These are phyloP conservation scores for Brassica juncea DNA, from an alignment of 345 rosid genomes.

Conservation along the genomic window DNA sequence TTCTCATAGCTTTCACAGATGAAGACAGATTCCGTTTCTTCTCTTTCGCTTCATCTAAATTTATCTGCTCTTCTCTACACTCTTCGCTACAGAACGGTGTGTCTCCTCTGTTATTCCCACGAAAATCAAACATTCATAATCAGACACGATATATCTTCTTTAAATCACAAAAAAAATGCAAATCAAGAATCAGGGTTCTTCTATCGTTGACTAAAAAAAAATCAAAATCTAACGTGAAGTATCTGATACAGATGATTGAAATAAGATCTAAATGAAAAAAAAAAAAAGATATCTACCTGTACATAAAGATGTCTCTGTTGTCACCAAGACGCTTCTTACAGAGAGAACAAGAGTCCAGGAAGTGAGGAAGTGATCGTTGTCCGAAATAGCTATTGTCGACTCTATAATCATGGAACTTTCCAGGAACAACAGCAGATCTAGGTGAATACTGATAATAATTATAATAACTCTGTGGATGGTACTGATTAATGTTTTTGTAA, in stretches of 20 bases:
- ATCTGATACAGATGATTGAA: not conserved
- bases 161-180: not conserved
- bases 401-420: constrained; percentile 56
- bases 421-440: constrained; percentile 37
- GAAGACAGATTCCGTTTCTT: constrained; percentile 62
- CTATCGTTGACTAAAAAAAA: not conserved
- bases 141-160: constrained; percentile 1
- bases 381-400: constrained; percentile 37
- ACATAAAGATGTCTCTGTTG: constrained; percentile 83
- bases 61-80: constrained; percentile 81
- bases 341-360: constrained; percentile 66
- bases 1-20: constrained; percentile 63
- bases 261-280: not conserved
- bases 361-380: constrained; percentile 49
- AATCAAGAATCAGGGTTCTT: constrained; percentile 3
- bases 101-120: constrained; percentile 64
- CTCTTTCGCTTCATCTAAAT: constrained; percentile 63
- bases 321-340: constrained; percentile 69
- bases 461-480: constrained; percentile 21
- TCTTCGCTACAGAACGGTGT: constrained; percentile 85
- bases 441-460: constrained; percentile 45
- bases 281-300: constrained; percentile 49
- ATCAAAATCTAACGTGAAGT: not conserved
- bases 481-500: constrained; percentile 31
- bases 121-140: not conserved